Evolutionary conservation across 805 yeast species (phyloP).

Genomic region (Candida sithepensis): DNA sequence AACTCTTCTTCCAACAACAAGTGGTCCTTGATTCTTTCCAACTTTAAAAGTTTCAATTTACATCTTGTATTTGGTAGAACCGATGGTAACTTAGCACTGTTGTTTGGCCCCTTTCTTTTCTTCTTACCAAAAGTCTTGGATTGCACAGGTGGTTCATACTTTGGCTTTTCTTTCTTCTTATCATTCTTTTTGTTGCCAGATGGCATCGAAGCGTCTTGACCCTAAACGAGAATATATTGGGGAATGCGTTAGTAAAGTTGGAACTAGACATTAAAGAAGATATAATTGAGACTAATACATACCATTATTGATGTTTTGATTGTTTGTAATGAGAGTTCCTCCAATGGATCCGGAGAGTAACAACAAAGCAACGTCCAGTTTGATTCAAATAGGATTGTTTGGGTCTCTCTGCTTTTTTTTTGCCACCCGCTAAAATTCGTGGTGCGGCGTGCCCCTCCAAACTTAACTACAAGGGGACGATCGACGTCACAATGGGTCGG

Average conservation of each 20-base stretch:
- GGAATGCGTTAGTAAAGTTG: conserved; percentile 12
- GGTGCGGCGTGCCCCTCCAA: no score
- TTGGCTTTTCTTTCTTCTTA: conserved; percentile 79
- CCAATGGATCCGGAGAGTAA: no score
- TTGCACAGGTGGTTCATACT: conserved; percentile 98
- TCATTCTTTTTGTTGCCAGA: conserved; percentile 33
- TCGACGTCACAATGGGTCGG: no score
- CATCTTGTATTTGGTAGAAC: conserved; percentile 94
- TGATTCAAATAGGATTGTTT: no score
- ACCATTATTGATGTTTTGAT: neutral
- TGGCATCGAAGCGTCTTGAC: conserved; percentile 35
- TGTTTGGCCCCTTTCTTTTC: conserved; percentile 89
- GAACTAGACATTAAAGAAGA: no score
- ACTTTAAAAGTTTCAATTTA: conserved; percentile 80
- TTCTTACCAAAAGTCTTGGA: conserved; percentile 82
- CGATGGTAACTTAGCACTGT: conserved; percentile 66
- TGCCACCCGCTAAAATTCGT: conserved; percentile 1
- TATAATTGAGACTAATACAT: neutral
- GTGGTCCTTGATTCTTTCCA: conserved; percentile 97
- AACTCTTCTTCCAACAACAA: conserved; percentile 91
- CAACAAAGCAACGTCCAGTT: no score
- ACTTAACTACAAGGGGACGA: no score
- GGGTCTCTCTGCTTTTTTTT: no score
- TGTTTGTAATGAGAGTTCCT: no score
- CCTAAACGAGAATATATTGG: conserved; percentile 12